Conservation (phyloP, 2,329 filamentous ascomycete genomes). For the Hymenoscyphus linearis region DNA sequence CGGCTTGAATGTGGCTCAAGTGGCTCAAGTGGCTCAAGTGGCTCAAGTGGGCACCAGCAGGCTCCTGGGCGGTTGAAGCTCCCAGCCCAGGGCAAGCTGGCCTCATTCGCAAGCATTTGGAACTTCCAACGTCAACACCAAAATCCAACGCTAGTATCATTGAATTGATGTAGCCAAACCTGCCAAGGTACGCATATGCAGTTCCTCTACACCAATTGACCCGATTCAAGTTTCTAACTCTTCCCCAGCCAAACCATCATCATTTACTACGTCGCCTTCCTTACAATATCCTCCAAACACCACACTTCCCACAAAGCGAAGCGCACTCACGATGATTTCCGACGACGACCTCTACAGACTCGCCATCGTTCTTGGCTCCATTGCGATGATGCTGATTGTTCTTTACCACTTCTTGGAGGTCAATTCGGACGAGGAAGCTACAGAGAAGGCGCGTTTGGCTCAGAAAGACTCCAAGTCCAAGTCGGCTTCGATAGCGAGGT, state of each 20-base stretch:
- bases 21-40: too few relatives aligned
- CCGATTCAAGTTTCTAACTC: neutral
- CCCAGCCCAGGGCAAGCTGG: conserved; percentile 7
- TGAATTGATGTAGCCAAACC: conserved; percentile 1
- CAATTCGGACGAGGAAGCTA: conserved; percentile 61
- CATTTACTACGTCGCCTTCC: conserved; percentile 10
- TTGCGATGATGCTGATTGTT: conserved; percentile 87
- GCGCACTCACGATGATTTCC: conserved; percentile 74
- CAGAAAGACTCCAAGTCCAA: conserved; percentile 20
- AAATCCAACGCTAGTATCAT: neutral
- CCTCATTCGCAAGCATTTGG: neutral
- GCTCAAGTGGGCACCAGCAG: neutral
- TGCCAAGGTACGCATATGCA: neutral
- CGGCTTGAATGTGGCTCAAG: too few relatives aligned
- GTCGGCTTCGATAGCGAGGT: conserved; percentile 16
- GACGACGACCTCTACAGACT: conserved; percentile 87
- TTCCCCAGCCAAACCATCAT: neutral
- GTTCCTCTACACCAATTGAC: neutral
- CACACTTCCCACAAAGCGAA: neutral
- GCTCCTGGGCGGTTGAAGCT: neutral
- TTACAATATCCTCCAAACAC: neutral
- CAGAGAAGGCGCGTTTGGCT: conserved; percentile 11
- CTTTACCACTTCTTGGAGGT: conserved; percentile 95
- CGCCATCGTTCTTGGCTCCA: conserved; percentile 85
- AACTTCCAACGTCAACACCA: neutral